These are phyloP conservation scores for Paraphaeosphaeria sporulosa DNA, from an alignment of 2,329 filamentous ascomycete genomes.

Conservation along the genomic window DNA sequence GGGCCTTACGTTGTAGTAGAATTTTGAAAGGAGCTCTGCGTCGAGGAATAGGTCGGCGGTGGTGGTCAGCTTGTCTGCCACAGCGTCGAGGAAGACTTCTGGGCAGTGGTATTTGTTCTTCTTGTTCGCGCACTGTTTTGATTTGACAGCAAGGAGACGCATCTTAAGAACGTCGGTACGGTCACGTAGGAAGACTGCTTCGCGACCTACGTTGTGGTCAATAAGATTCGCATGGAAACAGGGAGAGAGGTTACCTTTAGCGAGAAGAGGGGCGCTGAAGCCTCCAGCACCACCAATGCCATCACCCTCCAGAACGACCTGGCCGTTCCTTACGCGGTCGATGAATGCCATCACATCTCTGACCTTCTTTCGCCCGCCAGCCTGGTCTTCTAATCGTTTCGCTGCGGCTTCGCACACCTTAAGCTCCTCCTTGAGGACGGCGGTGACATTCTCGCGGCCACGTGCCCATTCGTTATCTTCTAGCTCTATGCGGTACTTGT, in stretches of 20 bases:
- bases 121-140: slow-evolving; percentile 82
- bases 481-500: slow-evolving; percentile 97
- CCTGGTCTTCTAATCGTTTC: slow-evolving; percentile 74
- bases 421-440: slow-evolving; percentile 86
- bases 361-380: slow-evolving; percentile 84
- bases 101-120: slow-evolving; percentile 97
- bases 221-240: slow-evolving; percentile 3
- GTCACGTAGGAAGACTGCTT: slow-evolving; percentile 93
- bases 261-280: slow-evolving; percentile 86
- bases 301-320: slow-evolving; percentile 84
- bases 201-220: slow-evolving; percentile 68
- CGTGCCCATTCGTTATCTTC: slow-evolving; percentile 88
- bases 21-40: slow-evolving; percentile 94
- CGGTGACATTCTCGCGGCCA: slow-evolving; percentile 81
- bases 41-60: slow-evolving; percentile 97
- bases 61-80: slow-evolving; percentile 90
- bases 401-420: slow-evolving; percentile 81
- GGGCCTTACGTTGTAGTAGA: slow-evolving; percentile 79
- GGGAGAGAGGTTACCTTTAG: slow-evolving; percentile 68
- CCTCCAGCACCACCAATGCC: slow-evolving; percentile 86
- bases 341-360: slow-evolving; percentile 91
- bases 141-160: slow-evolving; percentile 86
- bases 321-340: slow-evolving; percentile 86
- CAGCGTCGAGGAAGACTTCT: slow-evolving; percentile 96
- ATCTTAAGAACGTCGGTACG: slow-evolving; percentile 89